Evolutionary conservation across 441 rosid genomes (phyloP).

Genomic region (Euphorbia celastroides): DNA sequence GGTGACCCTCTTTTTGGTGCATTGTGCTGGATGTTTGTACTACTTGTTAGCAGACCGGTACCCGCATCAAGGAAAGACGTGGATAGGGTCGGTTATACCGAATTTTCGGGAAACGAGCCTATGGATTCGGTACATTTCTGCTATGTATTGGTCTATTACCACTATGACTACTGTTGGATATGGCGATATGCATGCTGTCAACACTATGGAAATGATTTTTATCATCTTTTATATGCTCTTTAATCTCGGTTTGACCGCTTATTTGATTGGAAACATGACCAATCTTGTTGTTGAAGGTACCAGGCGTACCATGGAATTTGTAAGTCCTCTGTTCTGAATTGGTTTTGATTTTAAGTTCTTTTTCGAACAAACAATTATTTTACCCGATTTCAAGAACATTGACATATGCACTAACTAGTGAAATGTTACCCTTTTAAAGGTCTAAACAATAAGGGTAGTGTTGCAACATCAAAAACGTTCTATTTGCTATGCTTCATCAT

Average conservation of each 20-base stretch:
- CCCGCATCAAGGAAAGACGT: conserved; percentile 44
- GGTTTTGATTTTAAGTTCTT: too few relatives aligned
- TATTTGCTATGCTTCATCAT: too few relatives aligned
- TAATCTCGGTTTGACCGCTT: conserved; percentile 86
- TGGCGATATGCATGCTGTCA: conserved; percentile 80
- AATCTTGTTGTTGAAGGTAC: conserved; percentile 79
- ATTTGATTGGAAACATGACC: conserved; percentile 92
- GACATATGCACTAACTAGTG: too few relatives aligned
- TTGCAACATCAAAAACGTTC: too few relatives aligned
- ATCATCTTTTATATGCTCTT: conserved; percentile 78
- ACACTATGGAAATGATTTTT: conserved; percentile 63
- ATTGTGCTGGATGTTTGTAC: conserved; percentile 76
- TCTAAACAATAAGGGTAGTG: too few relatives aligned
- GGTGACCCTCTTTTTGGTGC: conserved; percentile 75
- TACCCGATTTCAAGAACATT: too few relatives aligned
- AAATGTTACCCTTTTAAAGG: too few relatives aligned
- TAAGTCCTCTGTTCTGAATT: too few relatives aligned
- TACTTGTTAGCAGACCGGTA: conserved; percentile 61
- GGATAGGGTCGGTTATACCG: conserved; percentile 52
- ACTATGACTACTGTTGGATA: conserved; percentile 92
- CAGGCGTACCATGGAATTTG: conserved; percentile 67
- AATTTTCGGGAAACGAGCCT: conserved; percentile 61
- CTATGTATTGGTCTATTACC: conserved; percentile 89
- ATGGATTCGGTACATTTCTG: conserved; percentile 76
- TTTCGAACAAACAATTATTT: too few relatives aligned